Evolutionary conservation across 2,329 filamentous ascomycete species (phyloP).

Genomic region (Stromatinia cepivora): DNA sequence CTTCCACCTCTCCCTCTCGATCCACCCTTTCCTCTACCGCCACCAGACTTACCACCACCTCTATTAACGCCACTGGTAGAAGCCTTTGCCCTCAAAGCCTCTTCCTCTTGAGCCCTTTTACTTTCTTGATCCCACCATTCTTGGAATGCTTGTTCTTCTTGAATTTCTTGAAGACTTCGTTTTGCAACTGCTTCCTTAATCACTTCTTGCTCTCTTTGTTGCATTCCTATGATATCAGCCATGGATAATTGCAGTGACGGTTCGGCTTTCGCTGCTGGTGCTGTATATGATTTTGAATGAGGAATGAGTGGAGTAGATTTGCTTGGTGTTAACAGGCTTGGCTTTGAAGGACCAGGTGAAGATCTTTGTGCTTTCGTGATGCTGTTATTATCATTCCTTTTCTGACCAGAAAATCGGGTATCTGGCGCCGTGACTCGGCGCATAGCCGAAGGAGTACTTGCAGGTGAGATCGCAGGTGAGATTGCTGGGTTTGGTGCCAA

Average conservation of each 20-base stretch:
- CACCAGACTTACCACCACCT: slow-evolving; percentile 34
- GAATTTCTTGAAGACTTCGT: slow-evolving; percentile 88
- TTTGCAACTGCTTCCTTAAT: slow-evolving; percentile 84
- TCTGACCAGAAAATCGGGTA: slow-evolving; percentile 61
- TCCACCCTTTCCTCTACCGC: slow-evolving; percentile 29
- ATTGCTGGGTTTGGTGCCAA: slow-evolving; percentile 34
- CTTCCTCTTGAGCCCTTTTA: slow-evolving; percentile 57
- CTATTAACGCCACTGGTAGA: slow-evolving; percentile 25
- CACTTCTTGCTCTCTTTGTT: slow-evolving; percentile 79
- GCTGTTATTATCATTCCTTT: slow-evolving; percentile 28
- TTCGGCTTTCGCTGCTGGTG: slow-evolving; percentile 59
- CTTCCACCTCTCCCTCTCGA: slow-evolving; percentile 25
- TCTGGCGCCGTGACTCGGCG: slow-evolving; percentile 60
- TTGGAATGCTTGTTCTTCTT: slow-evolving; percentile 94
- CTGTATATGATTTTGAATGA: slow-evolving; percentile 62
- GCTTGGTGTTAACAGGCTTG: slow-evolving; percentile 30
- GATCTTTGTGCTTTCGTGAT: slow-evolving; percentile 26
- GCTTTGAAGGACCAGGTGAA: slow-evolving; percentile 26
- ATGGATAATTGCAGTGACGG: slow-evolving; percentile 71
- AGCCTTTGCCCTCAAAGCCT: slow-evolving; percentile 31
- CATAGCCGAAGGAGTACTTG: slow-evolving; percentile 40
- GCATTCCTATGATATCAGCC: slow-evolving; percentile 84
- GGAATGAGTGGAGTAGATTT: slow-evolving; percentile 49
- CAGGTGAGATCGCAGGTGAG: slow-evolving; percentile 35
- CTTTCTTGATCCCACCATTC: slow-evolving; percentile 95